Evolutionary conservation across 1,139 yeast species (phyloP), one percentile per base, ranked within the genome.

Genomic region (Hansenula lynferdii): DNA sequence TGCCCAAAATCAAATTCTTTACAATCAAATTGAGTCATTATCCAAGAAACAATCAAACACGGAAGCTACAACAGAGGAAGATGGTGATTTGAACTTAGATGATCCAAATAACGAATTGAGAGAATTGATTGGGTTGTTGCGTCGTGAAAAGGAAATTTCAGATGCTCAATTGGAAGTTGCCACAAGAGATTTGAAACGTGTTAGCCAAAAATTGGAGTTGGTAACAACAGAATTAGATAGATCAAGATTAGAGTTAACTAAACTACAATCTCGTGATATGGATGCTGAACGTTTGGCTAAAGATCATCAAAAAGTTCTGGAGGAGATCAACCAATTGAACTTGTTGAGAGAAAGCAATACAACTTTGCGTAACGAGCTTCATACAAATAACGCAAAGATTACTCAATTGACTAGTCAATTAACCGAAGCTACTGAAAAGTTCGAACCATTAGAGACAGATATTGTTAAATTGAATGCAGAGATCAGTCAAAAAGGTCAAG

Each of bases 131-230:
- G 60, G 70, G 8, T 80, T 74, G 51, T 65, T 87, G 42, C 80
- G 90, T 36, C 79, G 84, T 45, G 95, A 86, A 51, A 85, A 84
- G 56, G 96, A 87, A 45, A 68, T 80, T 6, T 70, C 80, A 2
- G 85, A 80, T 40, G 72, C 79, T 16, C 83, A 80, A 49, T 65
- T 76, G 21, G 70, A 71, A 10, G 63, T 70, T 20, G 49, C 58
- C 9, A 42, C 53, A 14, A 51, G 61, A 31, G 64, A 61, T 28
- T 49, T 57, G 41, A 52, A 49, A 28, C 48, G 54, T 24, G 44
- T 48, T 37, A 59, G 63, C 28, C 72, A 69, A 40, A 69, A 68
- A 32, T 50, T 75, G 24, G 61, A 61, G 2, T 51, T 64, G 28
- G 55, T 67, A 4, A 62, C 62, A 34, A 48, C 63, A 25, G 83